phyloP scores from a whole-genome alignment of 2,329 filamentous ascomycete species.

The Penicillium crustosum region DNA sequence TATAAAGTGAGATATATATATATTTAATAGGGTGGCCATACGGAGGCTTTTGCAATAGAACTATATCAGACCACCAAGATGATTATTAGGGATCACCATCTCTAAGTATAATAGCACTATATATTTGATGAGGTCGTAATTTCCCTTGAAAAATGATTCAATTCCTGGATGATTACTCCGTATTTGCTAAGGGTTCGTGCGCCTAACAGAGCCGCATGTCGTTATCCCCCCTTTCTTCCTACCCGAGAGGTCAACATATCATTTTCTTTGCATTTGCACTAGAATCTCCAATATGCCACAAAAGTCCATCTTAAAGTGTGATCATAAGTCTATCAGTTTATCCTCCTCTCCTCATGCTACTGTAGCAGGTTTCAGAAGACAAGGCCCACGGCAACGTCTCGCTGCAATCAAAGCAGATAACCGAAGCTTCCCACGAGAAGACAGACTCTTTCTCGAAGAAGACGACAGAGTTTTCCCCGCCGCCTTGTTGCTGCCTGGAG shows the following conservation, averaged over 20 bases:
- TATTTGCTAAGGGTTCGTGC: neutral
- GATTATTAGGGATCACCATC: neutral
- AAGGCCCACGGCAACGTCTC: slow-evolving; percentile 23
- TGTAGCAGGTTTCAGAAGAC: slow-evolving; percentile 36
- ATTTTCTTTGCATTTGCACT: neutral
- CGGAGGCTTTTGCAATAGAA: too few relatives aligned
- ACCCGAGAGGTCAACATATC: neutral
- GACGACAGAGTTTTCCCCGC: slow-evolving; percentile 51
- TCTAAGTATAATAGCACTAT: neutral
- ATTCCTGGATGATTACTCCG: neutral
- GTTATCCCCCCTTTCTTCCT: neutral
- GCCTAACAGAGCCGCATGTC: neutral
- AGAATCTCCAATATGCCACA: neutral
- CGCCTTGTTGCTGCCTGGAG: slow-evolving; percentile 59
- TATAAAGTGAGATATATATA: too few relatives aligned
- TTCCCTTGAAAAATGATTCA: neutral
- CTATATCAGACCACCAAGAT: too few relatives aligned
- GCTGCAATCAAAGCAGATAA: slow-evolving; percentile 18
- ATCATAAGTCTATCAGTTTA: slow-evolving; percentile 12
- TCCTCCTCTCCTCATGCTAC: slow-evolving; percentile 36
- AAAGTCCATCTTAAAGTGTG: neutral
- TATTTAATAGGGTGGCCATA: too few relatives aligned
- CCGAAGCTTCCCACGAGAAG: neutral
- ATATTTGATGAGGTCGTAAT: neutral
- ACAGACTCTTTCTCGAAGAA: neutral